Percentiles rank a stretch among this genome's conserved stretches.
Evolutionary conservation across 257 asterid genomes (phyloP).

Genomic region (Lithospermum erythrorhizon): DNA sequence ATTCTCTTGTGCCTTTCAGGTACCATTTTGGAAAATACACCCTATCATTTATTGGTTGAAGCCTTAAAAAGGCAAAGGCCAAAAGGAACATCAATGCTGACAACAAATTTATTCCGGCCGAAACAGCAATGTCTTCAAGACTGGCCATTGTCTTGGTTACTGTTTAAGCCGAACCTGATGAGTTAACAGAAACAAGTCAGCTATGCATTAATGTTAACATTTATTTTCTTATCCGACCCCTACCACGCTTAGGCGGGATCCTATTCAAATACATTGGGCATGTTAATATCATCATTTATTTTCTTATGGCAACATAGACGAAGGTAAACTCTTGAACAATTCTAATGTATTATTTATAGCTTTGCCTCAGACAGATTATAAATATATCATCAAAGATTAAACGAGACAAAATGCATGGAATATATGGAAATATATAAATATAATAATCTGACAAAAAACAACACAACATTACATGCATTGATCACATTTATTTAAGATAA

Average conservation of each 20-base stretch:
- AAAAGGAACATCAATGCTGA: slow-evolving; percentile 66
- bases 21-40: slow-evolving; percentile 90
- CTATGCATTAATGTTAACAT: background rate
- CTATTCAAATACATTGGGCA: no score
- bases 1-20: slow-evolving; percentile 48
- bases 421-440: background rate
- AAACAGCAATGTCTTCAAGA: slow-evolving; percentile 44
- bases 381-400: background rate
- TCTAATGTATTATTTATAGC: no score
- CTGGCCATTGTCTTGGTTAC: slow-evolving; percentile 45
- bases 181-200: background rate
- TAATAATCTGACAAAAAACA: background rate
- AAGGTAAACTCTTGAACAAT: no score
- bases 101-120: slow-evolving; percentile 59
- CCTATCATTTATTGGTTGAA: slow-evolving; percentile 61
- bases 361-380: no score
- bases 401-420: background rate
- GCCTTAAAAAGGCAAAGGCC: slow-evolving; percentile 66
- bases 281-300: no score
- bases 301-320: no score
- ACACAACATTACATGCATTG: background rate
- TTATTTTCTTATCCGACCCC: no score
- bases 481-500: background rate
- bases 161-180: slow-evolving; percentile 1
- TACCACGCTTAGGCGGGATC: no score